Conservation (phyloP, 495 filamentous ascomycete genomes). For the Trichoderma parareesei region DNA sequence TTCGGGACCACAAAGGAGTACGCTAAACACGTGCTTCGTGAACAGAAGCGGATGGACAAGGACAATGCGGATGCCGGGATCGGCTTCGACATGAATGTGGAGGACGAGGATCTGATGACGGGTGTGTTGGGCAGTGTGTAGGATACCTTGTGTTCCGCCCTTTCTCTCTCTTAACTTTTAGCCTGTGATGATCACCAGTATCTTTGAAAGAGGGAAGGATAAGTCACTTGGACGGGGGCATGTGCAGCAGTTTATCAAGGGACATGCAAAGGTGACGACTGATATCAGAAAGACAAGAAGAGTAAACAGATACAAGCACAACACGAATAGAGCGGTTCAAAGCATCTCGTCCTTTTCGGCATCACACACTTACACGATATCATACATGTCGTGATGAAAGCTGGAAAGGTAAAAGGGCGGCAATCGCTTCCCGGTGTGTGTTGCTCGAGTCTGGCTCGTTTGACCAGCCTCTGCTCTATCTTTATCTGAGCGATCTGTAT, state of each 20-base stretch:
- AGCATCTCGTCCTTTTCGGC: neutral
- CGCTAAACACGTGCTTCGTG: constrained; percentile 38
- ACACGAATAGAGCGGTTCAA: neutral
- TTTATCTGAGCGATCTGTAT: no score
- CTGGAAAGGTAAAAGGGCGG: neutral
- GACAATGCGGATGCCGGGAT: constrained; percentile 26
- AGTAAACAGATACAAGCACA: neutral
- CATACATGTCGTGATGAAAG: neutral
- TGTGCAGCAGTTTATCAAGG: neutral
- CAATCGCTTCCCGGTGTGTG: no score
- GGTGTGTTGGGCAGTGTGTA: constrained; percentile 21
- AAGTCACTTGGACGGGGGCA: neutral
- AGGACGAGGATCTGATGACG: constrained; percentile 59
- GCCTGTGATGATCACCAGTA: neutral
- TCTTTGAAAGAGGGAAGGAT: neutral
- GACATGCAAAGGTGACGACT: neutral
- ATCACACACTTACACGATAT: neutral
- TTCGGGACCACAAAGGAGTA: constrained; percentile 55
- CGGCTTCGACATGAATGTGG: constrained; percentile 30
- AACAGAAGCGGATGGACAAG: constrained; percentile 33
- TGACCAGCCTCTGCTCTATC: no score
- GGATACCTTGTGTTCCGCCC: neutral
- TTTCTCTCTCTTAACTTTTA: neutral
- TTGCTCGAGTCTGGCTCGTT: no score
- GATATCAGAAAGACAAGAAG: neutral